phyloP scores from a whole-genome alignment of 805 yeast genomes.

The Zygosaccharomyces gambellarensis region DNA sequence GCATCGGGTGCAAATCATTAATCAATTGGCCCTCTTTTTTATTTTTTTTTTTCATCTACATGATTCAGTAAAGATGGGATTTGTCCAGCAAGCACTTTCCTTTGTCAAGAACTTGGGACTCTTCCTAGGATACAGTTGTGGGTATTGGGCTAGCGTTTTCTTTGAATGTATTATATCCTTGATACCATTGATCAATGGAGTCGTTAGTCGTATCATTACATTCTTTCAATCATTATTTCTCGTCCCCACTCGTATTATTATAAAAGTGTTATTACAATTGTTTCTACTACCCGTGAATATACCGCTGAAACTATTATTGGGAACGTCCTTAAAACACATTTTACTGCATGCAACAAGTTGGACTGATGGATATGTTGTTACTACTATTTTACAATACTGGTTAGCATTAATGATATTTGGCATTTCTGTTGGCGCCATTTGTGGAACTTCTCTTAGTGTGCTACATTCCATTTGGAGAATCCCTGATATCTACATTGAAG shows the following conservation, averaged over 20 bases:
- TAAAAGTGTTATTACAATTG: constrained; percentile 15
- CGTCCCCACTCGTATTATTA: constrained; percentile 20
- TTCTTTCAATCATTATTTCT: constrained; percentile 2
- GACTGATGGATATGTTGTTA: constrained; percentile 13
- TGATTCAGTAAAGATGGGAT: not conserved
- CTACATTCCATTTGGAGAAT: constrained; percentile 21
- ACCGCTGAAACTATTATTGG: constrained; percentile 22
- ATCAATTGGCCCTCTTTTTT: not conserved
- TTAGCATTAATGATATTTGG: constrained; percentile 24
- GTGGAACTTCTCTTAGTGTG: constrained; percentile 21
- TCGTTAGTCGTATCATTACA: not conserved
- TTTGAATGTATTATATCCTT: not conserved
- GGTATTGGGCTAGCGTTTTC: constrained; percentile 9
- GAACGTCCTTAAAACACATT: constrained; percentile 22
- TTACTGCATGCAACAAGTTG: constrained; percentile 12
- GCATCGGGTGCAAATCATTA: not conserved
- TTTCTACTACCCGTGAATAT: constrained; percentile 27
- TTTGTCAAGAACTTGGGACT: constrained; percentile 10
- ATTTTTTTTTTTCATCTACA: not conserved
- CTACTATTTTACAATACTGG: constrained; percentile 23
- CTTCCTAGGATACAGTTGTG: constrained; percentile 8
- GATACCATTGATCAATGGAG: not conserved
- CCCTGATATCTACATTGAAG: constrained; percentile 23
- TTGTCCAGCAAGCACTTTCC: not conserved
- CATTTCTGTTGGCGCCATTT: constrained; percentile 16